Evolutionary conservation across 208 protist genomes (phyloP).

Genomic region (Leishmania tropica): DNA sequence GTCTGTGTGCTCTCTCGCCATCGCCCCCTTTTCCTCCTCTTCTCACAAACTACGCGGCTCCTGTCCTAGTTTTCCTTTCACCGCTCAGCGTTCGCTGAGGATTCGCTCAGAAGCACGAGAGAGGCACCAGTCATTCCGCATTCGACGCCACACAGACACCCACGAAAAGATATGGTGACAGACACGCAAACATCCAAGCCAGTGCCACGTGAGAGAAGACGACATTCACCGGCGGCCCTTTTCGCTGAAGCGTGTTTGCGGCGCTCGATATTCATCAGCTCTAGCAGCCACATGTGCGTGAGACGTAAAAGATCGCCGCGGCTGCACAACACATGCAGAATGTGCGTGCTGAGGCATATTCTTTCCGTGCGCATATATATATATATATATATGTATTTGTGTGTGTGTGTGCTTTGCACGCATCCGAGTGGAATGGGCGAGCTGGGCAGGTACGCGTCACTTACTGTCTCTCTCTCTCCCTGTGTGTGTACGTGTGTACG

Average conservation of each 20-base stretch:
- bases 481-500: no score
- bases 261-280: neutral
- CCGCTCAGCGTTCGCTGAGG: neutral
- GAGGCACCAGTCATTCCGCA: neutral
- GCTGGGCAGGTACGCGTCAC: no score
- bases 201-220: neutral
- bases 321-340: neutral
- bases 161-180: neutral
- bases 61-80: neutral
- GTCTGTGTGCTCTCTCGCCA: conserved; percentile 1
- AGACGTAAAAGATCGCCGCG: no score
- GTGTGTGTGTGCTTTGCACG: conserved; percentile 6
- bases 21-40: neutral
- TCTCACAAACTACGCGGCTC: neutral
- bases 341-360: no score
- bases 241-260: neutral
- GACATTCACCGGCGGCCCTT: neutral
- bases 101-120: neutral
- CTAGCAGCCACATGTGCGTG: neutral
- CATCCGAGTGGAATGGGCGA: no score
- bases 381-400: no score
- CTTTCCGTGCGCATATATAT: neutral
- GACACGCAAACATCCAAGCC: neutral
- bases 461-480: no score
- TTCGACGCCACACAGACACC: neutral